Base-by-base conservation (phyloP, 768 basidiomycete species). In the Trametes elegans region DNA sequence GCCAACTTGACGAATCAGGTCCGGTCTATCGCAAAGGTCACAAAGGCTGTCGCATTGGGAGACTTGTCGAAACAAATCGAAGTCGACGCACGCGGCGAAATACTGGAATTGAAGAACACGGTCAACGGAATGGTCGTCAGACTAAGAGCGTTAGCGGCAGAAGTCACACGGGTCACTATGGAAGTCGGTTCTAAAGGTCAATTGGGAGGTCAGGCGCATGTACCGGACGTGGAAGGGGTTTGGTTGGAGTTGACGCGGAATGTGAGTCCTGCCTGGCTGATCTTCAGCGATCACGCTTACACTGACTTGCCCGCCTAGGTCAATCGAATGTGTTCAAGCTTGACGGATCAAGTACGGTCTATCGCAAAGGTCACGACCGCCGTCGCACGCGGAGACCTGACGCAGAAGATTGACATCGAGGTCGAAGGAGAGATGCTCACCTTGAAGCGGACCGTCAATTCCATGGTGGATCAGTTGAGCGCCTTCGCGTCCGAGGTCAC, bases 391-490 rank as follows among this genome's bases (percentile, higher is more conserved):
- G 94, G 94, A 29, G 93, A 98, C 67, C 75, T 93, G 75, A 90
- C 88, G 1, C 90, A 92, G 73, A 94, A 92, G 77, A 92, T 98
- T 66, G 88, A 92, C 64, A 93, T 98, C 58, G 84, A 87, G 57
- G 88, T 90, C 58, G 87, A 90, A 64, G 85, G 85, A 44, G 93
- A 96, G 66, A 95, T 96, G 85, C 80, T 80, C 14, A 88, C 88
- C 14, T 77, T 92, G 71, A 90, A 90, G 67, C 75, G 80, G 19
- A 92, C 90, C 10, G 89, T 93, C 60, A 95, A 95, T 65, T 87
- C 86, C n/a, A 97, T 97, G 93, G 91, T 95, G 68, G 91, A 92
- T 68, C 88, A 89, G 52, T 70, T 95, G 60, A 85, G 88, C 62
- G 89, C 88, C 5, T 95, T 95, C 66, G 90, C 92, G 13, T 83